A percentile compares a stretch with the other conserved stretches of the same genome.
Conservation (phyloP, 495 filamentous ascomycete genomes). For the Daldinia decipiens region DNA sequence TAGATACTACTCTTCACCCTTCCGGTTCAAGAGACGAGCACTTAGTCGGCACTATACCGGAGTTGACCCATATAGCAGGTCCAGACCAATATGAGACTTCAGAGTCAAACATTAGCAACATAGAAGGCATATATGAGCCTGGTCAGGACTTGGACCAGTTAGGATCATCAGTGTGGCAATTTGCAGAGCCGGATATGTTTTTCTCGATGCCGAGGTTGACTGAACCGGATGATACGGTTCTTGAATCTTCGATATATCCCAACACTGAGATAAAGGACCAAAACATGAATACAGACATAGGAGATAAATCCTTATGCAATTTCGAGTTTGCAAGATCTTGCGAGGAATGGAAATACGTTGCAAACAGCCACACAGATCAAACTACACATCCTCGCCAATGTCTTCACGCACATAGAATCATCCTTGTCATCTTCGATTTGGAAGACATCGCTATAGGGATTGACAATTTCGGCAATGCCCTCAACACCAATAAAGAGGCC, state of each 20-base stretch:
- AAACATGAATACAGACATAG: background rate
- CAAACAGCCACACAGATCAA: background rate
- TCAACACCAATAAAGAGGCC: background rate
- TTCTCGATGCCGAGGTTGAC: too few relatives aligned
- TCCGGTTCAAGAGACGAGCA: background rate
- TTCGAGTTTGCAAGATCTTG: background rate
- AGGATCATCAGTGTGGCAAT: too few relatives aligned
- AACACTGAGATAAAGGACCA: background rate
- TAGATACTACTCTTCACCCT: background rate
- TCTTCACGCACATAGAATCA: background rate
- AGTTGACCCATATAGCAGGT: background rate
- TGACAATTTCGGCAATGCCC: background rate
- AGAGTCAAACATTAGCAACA: too few relatives aligned
- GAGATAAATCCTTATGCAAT: background rate
- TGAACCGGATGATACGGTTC: too few relatives aligned
- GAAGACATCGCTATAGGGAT: background rate
- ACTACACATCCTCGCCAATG: background rate
- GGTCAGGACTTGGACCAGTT: too few relatives aligned
- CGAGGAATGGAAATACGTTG: background rate
- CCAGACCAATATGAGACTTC: background rate
- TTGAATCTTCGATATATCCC: background rate
- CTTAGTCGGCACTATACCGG: background rate
- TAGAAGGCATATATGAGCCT: too few relatives aligned
- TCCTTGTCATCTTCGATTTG: background rate
- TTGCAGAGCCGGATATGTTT: too few relatives aligned